Base-by-base conservation (phyloP, 192 early-diverging fungal genomes). In the Backusella psychrophila region DNA sequence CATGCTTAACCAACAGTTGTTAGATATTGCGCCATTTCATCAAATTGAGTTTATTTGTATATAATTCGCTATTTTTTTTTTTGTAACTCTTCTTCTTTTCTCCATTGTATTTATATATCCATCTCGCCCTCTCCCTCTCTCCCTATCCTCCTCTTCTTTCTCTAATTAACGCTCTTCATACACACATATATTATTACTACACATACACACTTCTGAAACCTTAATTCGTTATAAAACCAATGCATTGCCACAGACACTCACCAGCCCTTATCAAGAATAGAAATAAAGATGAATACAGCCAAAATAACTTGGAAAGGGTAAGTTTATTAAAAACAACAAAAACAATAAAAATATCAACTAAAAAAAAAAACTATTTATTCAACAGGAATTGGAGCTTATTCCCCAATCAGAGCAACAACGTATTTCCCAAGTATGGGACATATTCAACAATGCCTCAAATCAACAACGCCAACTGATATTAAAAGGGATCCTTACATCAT, bases 401-500 rank as follows among this genome's bases (percentile, higher is more conserved):
- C 87, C 90, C 86, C 87, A 75, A 35, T 35, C 72, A 17, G 88
- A 87, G 67, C 89, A 90, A 68, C 72, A 80, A 1, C 85, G 83
- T 38, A 89, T 94, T 69, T 85, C 84, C 33, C 82, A 83, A 11
- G 86, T 92, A 35, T 93, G 90, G 91, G 79, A 84, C 4, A 77
- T 82, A 29, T 95, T 93, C 76, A 83, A 86, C 29, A 83, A 85
- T 0, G 87, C 91, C 35, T 78, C 89, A 8, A 79, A 90, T 12
- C 77, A 82, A 39, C 86, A 85, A 63, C 91, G 93, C 8, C 72
- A 85, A 66, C 73, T 93, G 8, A 92, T 93, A 35, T 85, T 95
- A 49, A 84, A 87, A 77, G 94, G 94, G 0, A 80, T 97, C 23
- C 84, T 97, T 38, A 88, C 91, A 49, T 88, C 90, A 66, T 95